Conservation (phyloP, 352 stramenopile species). For the Pythium scleroteichum region DNA sequence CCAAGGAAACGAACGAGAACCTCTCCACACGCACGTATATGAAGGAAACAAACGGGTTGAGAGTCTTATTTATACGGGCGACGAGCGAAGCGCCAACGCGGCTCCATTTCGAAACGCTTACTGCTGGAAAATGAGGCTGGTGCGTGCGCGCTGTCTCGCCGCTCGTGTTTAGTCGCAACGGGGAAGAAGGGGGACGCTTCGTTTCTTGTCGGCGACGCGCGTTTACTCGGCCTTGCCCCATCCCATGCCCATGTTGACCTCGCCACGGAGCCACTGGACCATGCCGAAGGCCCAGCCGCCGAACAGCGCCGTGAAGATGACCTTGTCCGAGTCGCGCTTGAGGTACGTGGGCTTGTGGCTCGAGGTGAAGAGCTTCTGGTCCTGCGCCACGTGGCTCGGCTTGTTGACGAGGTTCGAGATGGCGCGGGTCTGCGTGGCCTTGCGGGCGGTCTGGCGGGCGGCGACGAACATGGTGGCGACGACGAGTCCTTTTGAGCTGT, state of each 20-base stretch:
- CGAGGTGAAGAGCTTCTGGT: conserved; percentile 71
- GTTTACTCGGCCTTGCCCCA: conserved; percentile 72
- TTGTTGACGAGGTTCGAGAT: conserved; percentile 72
- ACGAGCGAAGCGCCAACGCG: too few species aligned
- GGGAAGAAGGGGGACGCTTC: too few species aligned
- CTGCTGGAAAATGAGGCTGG: too few species aligned
- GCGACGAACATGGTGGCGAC: conserved; percentile 48
- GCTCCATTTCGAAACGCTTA: too few species aligned
- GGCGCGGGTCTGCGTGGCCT: conserved; percentile 39
- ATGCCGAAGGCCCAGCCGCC: conserved; percentile 53
- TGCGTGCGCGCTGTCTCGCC: too few species aligned
- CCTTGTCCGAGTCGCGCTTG: conserved; percentile 61
- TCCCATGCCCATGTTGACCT: conserved; percentile 71
- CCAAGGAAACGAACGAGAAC: too few species aligned
- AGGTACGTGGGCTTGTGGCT: conserved; percentile 64
- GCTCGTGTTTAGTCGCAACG: too few species aligned
- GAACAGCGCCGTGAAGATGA: conserved; percentile 41
- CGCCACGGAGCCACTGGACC: conserved; percentile 58
- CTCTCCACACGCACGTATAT: not conserved
- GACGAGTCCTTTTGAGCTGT: not conserved
- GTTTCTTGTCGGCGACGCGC: too few species aligned
- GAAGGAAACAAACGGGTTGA: not conserved
- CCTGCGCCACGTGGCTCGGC: conserved; percentile 51
- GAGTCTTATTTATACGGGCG: conserved; percentile 1
- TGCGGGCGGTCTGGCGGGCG: conserved; percentile 43